A percentile compares a stretch with the other conserved stretches of the same genome.
These are phyloP conservation scores for Salix dunnii DNA, from an alignment of 345 rosid species.

Conservation along the genomic window DNA sequence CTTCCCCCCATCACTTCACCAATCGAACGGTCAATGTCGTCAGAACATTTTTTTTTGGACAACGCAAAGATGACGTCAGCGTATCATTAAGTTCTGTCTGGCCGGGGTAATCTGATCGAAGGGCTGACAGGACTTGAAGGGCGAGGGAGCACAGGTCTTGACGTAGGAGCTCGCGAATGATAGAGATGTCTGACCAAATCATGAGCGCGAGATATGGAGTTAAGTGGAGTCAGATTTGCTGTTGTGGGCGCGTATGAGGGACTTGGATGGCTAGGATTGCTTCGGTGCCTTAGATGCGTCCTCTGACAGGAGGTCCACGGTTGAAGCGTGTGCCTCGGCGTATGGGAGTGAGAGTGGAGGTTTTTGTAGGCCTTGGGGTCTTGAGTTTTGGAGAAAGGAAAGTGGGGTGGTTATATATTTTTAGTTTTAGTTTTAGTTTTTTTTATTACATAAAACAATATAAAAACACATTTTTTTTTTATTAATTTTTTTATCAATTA, in stretches of 20 bases:
- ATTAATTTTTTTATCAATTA: too few relatives aligned
- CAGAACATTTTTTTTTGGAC: constrained; percentile 42
- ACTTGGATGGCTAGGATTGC: constrained; percentile 50
- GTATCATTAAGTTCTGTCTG: constrained; percentile 44
- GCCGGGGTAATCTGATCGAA: constrained; percentile 58
- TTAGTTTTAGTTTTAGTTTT: too few relatives aligned
- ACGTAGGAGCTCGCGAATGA: constrained; percentile 74
- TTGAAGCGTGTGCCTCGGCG: constrained; percentile 70
- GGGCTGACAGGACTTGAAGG: constrained; percentile 59
- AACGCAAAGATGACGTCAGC: constrained; percentile 60
- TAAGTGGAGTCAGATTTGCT: constrained; percentile 20
- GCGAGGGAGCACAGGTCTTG: constrained; percentile 70
- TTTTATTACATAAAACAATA: too few relatives aligned
- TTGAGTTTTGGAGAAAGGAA: constrained; percentile 14
- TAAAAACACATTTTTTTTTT: too few relatives aligned
- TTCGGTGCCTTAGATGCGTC: constrained; percentile 43
- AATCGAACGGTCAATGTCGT: constrained; percentile 55
- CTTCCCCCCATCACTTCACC: too few relatives aligned
- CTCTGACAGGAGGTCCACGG: constrained; percentile 38
- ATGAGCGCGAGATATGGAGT: constrained; percentile 72
- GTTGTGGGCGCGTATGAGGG: constrained; percentile 63
- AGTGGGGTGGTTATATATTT: too few relatives aligned
- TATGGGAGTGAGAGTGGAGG: constrained; percentile 19
- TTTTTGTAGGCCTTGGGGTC: neutral
- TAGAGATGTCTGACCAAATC: constrained; percentile 36